These are phyloP conservation scores for Tillandsia leiboldiana DNA, from an alignment of 176 grass and related monocot species.

Conservation along the genomic window DNA sequence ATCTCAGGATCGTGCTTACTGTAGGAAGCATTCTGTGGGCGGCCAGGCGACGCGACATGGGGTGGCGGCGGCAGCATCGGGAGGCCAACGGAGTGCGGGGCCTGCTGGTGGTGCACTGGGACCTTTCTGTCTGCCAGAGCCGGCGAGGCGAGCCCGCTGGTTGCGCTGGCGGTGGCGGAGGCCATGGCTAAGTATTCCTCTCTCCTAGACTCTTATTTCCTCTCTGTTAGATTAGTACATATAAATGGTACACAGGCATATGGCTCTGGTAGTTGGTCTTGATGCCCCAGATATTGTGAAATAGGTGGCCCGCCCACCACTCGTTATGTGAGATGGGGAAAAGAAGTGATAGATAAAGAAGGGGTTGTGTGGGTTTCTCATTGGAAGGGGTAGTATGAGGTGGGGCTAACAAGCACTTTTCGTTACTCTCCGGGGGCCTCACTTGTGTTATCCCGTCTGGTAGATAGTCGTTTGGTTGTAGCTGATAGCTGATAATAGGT, in stretches of 20 bases:
- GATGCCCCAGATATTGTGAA: background rate
- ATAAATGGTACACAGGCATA: too few relatives aligned
- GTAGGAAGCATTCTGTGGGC: slow-evolving; percentile 37
- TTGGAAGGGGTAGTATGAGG: too few relatives aligned
- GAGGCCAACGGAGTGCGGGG: slow-evolving; percentile 31
- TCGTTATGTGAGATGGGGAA: too few relatives aligned
- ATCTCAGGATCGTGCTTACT: slow-evolving; percentile 32
- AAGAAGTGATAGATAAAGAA: background rate
- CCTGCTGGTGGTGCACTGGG: slow-evolving; percentile 12
- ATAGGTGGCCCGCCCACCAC: too few relatives aligned
- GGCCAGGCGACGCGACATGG: slow-evolving; percentile 36
- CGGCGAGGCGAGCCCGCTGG: slow-evolving; percentile 20
- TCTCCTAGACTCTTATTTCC: background rate
- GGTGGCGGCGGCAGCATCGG: slow-evolving; percentile 40
- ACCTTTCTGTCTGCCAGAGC: slow-evolving; percentile 29
- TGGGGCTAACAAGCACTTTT: too few relatives aligned
- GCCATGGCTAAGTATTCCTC: slow-evolving; percentile 3
- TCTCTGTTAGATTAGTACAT: background rate
- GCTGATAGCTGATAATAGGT: too few relatives aligned
- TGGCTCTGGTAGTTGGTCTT: background rate
- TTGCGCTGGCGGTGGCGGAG: slow-evolving; percentile 32
- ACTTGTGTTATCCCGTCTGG: too few relatives aligned
- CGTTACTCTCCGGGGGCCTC: too few relatives aligned
- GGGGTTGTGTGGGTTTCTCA: background rate
- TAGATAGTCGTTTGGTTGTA: too few relatives aligned